phyloP scores from a whole-genome alignment of 1,284 basidiomycete genomes.

The Coniferiporia sulphurascens region DNA sequence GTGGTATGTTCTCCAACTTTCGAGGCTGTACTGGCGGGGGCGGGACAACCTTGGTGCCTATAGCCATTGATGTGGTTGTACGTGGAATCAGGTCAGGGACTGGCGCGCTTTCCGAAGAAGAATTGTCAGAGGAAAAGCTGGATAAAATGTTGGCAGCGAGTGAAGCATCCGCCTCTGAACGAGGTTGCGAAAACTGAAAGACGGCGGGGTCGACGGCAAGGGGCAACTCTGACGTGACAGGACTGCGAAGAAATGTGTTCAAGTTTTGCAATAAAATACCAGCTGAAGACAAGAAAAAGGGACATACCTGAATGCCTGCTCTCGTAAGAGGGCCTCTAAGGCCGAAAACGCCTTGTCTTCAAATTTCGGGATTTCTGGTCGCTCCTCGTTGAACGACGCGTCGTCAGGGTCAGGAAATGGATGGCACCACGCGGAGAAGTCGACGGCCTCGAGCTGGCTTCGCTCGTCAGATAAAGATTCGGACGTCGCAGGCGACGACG shows the following conservation, averaged over 20 bases:
- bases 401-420: constrained; percentile 37
- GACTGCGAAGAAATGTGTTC: constrained; percentile 18
- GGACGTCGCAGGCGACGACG: constrained; percentile 64
- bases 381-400: constrained; percentile 30
- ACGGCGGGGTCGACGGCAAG: constrained; percentile 16
- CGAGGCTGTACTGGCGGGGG: constrained; percentile 52
- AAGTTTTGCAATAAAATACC: constrained; percentile 20
- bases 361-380: constrained; percentile 20
- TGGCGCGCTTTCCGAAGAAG: constrained; percentile 15
- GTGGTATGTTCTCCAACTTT: constrained; percentile 47
- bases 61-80: constrained; percentile 19
- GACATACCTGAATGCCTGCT: constrained; percentile 65
- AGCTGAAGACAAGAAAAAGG: constrained; percentile 16
- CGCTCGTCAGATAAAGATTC: constrained; percentile 51
- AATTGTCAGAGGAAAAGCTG: constrained; percentile 19
- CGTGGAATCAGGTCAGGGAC: constrained; percentile 28
- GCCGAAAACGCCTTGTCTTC: constrained; percentile 52
- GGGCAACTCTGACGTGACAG: constrained; percentile 9
- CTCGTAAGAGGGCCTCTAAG: constrained; percentile 67
- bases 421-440: constrained; percentile 56
- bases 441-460: constrained; percentile 44
- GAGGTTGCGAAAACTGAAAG: constrained; percentile 10
- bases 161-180: not conserved
- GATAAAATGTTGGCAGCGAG: constrained; percentile 7
- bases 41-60: constrained; percentile 48